A percentile compares a stretch with the other conserved stretches of the same genome.
Conservation (phyloP, 1,284 basidiomycete species). For the Ceratobasidium sp. region DNA sequence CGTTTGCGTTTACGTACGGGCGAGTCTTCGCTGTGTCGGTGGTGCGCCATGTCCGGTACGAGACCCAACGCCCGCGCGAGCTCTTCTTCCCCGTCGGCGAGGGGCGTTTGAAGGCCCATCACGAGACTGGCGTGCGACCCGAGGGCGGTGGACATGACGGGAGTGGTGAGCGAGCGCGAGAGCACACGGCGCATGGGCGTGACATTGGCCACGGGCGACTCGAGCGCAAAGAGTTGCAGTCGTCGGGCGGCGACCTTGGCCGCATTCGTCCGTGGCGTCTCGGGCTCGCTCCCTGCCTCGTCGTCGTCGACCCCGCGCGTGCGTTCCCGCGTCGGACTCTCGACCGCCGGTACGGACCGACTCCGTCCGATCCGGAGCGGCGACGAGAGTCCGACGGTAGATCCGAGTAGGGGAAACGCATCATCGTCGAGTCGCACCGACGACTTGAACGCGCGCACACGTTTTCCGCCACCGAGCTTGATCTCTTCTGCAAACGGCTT, state of each 20-base stretch:
- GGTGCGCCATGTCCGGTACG: conserved; percentile 20
- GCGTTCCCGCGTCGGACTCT: conserved; percentile 22
- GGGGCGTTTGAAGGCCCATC: conserved; percentile 20
- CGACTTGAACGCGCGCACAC: conserved; percentile 34
- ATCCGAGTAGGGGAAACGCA: conserved; percentile 18
- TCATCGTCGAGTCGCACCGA: conserved; percentile 26
- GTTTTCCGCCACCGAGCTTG: conserved; percentile 12
- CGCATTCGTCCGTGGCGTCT: conserved; percentile 32
- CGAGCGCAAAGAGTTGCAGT: conserved; percentile 34
- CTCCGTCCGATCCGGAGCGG: conserved; percentile 18
- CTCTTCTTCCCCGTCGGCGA: conserved; percentile 34
- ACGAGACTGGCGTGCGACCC: conserved; percentile 23
- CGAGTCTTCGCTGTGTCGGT: conserved; percentile 23
- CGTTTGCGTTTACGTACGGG: conserved; percentile 32
- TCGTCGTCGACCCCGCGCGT: neutral
- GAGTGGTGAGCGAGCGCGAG: conserved; percentile 29
- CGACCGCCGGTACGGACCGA: conserved; percentile 11
- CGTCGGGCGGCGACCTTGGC: conserved; percentile 36
- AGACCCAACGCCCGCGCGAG: conserved; percentile 34
- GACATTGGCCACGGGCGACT: conserved; percentile 27
- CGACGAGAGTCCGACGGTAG: conserved; percentile 10
- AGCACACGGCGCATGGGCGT: conserved; percentile 21
- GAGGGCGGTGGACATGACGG: conserved; percentile 18
- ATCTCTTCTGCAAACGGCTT: neutral
- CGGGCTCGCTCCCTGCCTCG: conserved; percentile 33